Conservation (phyloP, 2,329 filamentous ascomycete genomes). For the Sporothrix schenckii region DNA sequence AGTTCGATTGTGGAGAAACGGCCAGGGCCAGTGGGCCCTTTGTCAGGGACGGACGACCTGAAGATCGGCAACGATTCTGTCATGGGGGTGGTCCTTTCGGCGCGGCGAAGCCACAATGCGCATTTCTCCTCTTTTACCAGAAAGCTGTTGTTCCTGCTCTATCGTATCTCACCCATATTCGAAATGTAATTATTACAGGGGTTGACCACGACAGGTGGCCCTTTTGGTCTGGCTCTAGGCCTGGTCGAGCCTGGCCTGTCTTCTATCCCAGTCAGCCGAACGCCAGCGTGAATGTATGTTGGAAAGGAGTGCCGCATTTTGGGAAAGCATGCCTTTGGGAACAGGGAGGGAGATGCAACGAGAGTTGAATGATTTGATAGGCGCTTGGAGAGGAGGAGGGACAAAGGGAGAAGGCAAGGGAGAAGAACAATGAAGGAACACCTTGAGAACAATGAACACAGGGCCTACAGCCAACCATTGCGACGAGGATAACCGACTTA, state of each 20-base stretch:
- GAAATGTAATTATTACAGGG: neutral
- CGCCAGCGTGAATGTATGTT: neutral
- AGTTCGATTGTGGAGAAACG: conserved; percentile 19
- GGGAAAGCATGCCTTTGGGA: neutral
- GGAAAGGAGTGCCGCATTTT: conserved; percentile 5
- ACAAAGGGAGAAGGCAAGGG: neutral
- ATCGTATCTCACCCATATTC: neutral
- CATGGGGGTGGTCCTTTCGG: conserved; percentile 14
- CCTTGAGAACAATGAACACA: neutral
- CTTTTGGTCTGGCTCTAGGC: conserved; percentile 4
- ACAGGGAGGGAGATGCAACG: neutral
- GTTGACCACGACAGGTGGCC: conserved; percentile 1
- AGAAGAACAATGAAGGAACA: neutral
- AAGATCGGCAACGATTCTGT: conserved; percentile 23
- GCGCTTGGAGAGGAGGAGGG: neutral
- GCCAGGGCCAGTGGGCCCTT: conserved; percentile 15
- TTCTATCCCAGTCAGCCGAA: neutral
- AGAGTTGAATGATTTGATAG: neutral
- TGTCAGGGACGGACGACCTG: conserved; percentile 20
- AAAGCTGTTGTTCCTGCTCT: neutral
- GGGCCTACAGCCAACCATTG: neutral
- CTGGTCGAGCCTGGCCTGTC: conserved; percentile 8
- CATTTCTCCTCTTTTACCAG: conserved; percentile 2
- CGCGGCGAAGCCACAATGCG: neutral
- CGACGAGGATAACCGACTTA: neutral